Evolutionary conservation across 2,329 filamentous ascomycete species (phyloP).

Genomic region (Monosporascus sp.): DNA sequence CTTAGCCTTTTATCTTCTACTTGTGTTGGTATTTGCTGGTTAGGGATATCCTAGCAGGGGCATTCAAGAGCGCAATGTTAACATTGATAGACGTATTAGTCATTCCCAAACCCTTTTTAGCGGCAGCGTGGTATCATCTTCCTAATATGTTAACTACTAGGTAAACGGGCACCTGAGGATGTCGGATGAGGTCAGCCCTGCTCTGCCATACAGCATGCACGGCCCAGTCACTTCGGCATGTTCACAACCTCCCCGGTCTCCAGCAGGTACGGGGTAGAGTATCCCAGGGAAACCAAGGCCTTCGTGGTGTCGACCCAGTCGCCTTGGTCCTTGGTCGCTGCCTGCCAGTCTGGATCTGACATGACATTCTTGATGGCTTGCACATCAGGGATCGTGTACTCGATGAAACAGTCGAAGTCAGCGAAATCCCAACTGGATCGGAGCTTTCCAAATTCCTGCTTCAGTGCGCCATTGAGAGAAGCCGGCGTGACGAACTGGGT

Average conservation of each 20-base stretch:
- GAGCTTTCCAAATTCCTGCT: conserved; percentile 10
- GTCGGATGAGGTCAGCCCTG: no score
- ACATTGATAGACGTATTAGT: no score
- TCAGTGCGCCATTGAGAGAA: conserved; percentile 14
- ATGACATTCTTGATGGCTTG: conserved; percentile 15
- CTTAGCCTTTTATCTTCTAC: no score
- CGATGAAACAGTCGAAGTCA: conserved; percentile 24
- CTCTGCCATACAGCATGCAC: no score
- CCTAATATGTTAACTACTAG: no score
- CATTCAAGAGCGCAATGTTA: no score
- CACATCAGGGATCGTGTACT: conserved; percentile 19
- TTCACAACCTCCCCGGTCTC: conserved; percentile 21
- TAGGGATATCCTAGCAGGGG: no score
- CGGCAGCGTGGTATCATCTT: no score
- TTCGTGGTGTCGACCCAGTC: conserved; percentile 22
- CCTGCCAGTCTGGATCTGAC: conserved; percentile 19
- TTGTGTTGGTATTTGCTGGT: no score
- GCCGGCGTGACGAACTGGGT: conserved; percentile 18
- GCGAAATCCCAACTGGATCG: conserved; percentile 13
- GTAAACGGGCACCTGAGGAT: no score
- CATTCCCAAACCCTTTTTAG: no score
- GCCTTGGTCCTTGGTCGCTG: conserved; percentile 20
- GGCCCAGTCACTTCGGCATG: conserved; percentile 6
- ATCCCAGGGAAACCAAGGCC: conserved; percentile 20
- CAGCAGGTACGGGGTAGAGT: conserved; percentile 19